Evolutionary conservation across 2,329 filamentous ascomycete species (phyloP).

Genomic region (Colletotrichum godetiae): DNA sequence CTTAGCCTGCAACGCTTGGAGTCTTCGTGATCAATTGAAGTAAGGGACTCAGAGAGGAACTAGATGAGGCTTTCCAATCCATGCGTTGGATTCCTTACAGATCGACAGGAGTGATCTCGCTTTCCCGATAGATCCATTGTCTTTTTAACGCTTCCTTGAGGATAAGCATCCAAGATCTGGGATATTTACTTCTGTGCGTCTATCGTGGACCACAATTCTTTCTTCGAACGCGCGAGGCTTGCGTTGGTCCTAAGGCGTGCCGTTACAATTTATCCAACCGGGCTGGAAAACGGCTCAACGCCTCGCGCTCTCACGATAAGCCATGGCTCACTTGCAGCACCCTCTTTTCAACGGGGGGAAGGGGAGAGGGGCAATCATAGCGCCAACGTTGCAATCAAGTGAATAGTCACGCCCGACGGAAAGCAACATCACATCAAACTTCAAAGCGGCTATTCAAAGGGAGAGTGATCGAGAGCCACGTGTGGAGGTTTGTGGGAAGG

Average conservation of each 20-base stretch:
- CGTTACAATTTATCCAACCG: not conserved
- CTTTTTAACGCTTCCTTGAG: not conserved
- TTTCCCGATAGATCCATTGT: not conserved
- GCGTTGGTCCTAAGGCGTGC: conserved; percentile 19
- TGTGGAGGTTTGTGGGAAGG: not conserved
- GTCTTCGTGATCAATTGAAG: not conserved
- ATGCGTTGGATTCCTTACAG: not conserved
- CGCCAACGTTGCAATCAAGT: not conserved
- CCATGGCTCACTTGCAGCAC: not conserved
- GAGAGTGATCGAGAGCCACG: not conserved
- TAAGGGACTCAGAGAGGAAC: not conserved
- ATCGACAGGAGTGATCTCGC: conserved; percentile 6
- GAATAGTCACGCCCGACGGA: not conserved
- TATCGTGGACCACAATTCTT: not conserved
- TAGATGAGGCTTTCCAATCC: not conserved
- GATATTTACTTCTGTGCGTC: not conserved
- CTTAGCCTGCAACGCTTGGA: not conserved
- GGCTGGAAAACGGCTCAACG: not conserved
- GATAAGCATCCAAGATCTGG: not conserved
- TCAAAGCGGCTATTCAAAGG: not conserved
- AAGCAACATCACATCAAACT: not conserved
- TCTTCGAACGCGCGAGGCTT: not conserved
- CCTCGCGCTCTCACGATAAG: not conserved
- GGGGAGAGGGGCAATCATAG: not conserved
- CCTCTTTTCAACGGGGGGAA: too few relatives aligned